Evolutionary conservation across 108 stramenopile genomes (phyloP).

Genomic region (Pseudonitzschia pungens): DNA sequence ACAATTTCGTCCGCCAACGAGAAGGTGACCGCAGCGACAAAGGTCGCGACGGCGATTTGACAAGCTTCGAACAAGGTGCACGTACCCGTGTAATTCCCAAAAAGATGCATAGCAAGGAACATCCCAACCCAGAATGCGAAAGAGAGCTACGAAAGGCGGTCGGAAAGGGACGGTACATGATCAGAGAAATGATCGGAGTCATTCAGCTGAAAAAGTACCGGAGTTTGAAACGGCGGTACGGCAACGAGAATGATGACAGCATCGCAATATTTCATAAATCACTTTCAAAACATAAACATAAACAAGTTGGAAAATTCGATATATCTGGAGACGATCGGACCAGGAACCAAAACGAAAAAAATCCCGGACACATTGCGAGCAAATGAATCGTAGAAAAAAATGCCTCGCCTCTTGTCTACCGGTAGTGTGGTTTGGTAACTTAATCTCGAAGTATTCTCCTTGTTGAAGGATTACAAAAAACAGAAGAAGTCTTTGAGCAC

Average conservation of each 20-base stretch:
- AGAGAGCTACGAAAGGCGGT: constrained; percentile 85
- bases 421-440: too few species aligned
- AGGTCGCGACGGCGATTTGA: background rate
- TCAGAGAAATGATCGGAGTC: constrained; percentile 76
- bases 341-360: too few species aligned
- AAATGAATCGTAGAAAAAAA: too few species aligned
- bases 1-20: background rate
- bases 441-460: too few species aligned
- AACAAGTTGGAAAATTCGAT: too few species aligned
- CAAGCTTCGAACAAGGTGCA: background rate
- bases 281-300: too few species aligned
- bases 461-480: too few species aligned
- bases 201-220: constrained; percentile 83
- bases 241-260: background rate
- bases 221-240: constrained; percentile 55
- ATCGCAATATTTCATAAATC: background rate
- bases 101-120: background rate
- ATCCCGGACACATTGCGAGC: too few species aligned
- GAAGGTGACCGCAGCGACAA: background rate
- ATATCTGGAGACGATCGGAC: too few species aligned
- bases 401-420: too few species aligned
- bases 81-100: background rate
- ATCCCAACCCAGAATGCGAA: constrained; percentile 50
- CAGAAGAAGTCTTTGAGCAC: too few species aligned
- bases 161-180: constrained; percentile 78